Conservation (phyloP, 768 basidiomycete species). For the Termitomyces bulborhizus region DNA sequence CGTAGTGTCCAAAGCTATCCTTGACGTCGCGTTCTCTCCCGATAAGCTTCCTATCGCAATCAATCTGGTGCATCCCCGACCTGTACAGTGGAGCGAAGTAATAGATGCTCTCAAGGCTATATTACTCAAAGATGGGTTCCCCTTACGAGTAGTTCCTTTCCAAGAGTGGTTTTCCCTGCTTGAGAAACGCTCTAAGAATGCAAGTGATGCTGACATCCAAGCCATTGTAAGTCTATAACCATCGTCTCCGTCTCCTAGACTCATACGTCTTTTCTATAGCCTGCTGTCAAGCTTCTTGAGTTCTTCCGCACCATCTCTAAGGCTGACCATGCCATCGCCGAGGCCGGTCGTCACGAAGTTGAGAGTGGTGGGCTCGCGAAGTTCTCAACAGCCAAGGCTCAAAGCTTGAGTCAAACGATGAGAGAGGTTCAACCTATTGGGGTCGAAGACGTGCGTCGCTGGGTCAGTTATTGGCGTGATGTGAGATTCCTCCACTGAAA, state of each 20-base stretch:
- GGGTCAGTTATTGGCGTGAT: conserved; percentile 12
- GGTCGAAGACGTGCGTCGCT: conserved; percentile 5
- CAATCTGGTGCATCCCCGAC: conserved; percentile 34
- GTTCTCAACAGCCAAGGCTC: conserved; percentile 9
- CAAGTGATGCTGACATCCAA: neutral
- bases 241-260: neutral
- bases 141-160: conserved; percentile 6
- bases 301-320: conserved; percentile 23
- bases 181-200: conserved; percentile 9
- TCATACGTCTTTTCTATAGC: conserved; percentile 14
- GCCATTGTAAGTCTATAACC: conserved; percentile 1
- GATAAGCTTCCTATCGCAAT: conserved; percentile 18
- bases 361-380: conserved; percentile 12
- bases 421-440: conserved; percentile 1
- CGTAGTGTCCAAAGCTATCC: conserved; percentile 15
- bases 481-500: conserved; percentile 1
- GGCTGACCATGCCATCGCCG: conserved; percentile 12
- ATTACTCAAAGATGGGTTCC: neutral
- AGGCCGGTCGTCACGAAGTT: neutral
- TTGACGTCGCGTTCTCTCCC: conserved; percentile 22
- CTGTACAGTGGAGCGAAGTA: conserved; percentile 25
- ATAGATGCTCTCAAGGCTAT: conserved; percentile 13
- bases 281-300: conserved; percentile 27
- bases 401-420: conserved; percentile 11
- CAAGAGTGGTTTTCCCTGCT: conserved; percentile 13